Conservation (phyloP, 2,329 filamentous ascomycete genomes). For the Fusarium albosuccineum region DNA sequence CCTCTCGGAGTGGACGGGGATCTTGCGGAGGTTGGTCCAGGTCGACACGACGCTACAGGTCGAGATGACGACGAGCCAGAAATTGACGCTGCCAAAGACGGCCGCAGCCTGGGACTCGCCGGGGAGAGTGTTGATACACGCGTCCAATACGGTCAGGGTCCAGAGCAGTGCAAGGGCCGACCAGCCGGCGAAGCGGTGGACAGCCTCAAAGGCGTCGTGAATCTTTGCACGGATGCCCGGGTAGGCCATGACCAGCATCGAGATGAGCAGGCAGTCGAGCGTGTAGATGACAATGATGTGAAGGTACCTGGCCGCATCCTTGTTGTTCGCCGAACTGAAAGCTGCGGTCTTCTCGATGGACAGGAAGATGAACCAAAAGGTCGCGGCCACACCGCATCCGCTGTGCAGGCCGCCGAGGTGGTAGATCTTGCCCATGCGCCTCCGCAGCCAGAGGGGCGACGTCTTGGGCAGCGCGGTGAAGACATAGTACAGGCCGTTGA, state of each 20-base stretch:
- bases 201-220: slow-evolving; percentile 32
- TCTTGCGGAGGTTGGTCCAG: slow-evolving; percentile 75
- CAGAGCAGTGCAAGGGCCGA: slow-evolving; percentile 30
- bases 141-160: slow-evolving; percentile 60
- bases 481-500: slow-evolving; percentile 59
- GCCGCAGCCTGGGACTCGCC: slow-evolving; percentile 37
- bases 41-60: slow-evolving; percentile 74
- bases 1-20: slow-evolving; percentile 70
- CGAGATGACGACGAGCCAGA: slow-evolving; percentile 75
- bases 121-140: slow-evolving; percentile 67
- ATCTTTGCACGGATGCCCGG: slow-evolving; percentile 27
- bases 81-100: slow-evolving; percentile 53
- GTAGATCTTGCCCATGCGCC: slow-evolving; percentile 57
- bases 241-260: slow-evolving; percentile 35
- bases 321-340: background rate
- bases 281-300: slow-evolving; percentile 31
- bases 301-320: slow-evolving; percentile 12
- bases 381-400: slow-evolving; percentile 32
- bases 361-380: slow-evolving; percentile 36
- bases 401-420: slow-evolving; percentile 57
- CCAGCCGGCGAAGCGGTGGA: slow-evolving; percentile 37
- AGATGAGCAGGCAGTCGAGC: slow-evolving; percentile 23
- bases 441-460: slow-evolving; percentile 58
- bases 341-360: slow-evolving; percentile 32
- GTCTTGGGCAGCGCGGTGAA: slow-evolving; percentile 54